Percentiles rank a stretch among this genome's conserved stretches.
Evolutionary conservation across 202 grass and related monocot genomes (phyloP).

Genomic region (Zoysia matrella): DNA sequence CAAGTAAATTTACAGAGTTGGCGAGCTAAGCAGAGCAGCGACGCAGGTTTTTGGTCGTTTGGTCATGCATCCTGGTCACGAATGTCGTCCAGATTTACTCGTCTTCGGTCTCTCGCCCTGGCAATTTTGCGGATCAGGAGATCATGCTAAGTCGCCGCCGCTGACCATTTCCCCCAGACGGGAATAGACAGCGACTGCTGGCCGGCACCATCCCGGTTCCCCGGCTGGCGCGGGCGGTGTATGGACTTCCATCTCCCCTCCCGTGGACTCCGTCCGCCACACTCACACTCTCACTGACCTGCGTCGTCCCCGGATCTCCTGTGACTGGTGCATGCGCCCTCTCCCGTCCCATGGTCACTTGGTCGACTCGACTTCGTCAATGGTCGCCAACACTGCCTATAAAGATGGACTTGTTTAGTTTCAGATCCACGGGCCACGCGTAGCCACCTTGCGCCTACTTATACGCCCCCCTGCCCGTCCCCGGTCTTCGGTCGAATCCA

Average conservation of each 20-base stretch:
- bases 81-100: too few relatives aligned
- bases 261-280: neutral
- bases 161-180: slow-evolving; percentile 34
- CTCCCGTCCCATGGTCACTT: neutral
- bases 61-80: too few relatives aligned
- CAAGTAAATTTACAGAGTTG: neutral
- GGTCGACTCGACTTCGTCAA: neutral
- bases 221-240: slow-evolving; percentile 11
- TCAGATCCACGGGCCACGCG: slow-evolving; percentile 20
- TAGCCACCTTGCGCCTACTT: slow-evolving; percentile 30
- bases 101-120: neutral
- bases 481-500: slow-evolving; percentile 6
- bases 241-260: neutral
- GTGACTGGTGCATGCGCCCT: neutral
- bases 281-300: neutral
- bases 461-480: slow-evolving; percentile 15
- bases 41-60: too few relatives aligned
- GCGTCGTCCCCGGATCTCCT: neutral
- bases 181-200: too few relatives aligned
- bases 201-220: neutral
- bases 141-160: slow-evolving; percentile 16
- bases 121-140: slow-evolving; percentile 34
- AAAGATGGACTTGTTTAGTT: slow-evolving; percentile 33
- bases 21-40: neutral
- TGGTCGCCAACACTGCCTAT: slow-evolving; percentile 49